Evolutionary conservation across 1,284 basidiomycete genomes (phyloP), one percentile per base, ranked within the genome.

Genomic region (Rhodotorula sp.): DNA sequence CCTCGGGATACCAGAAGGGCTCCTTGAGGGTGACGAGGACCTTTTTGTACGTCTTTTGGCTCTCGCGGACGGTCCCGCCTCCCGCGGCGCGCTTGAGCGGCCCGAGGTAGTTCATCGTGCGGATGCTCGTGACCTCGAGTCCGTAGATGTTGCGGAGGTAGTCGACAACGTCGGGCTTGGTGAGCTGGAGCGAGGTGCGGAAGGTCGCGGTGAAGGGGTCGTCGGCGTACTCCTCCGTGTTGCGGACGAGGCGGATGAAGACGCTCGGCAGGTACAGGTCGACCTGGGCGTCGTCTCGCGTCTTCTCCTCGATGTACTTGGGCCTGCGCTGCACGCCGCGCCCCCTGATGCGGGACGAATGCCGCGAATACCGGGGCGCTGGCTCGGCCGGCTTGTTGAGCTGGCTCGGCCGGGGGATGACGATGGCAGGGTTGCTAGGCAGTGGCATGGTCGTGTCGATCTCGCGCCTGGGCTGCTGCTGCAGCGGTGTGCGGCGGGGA

Each of bases 131-230:
- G 63, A 78, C 68, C 48, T 72, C 66, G 27, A 79, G 71, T 44
- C 75, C 76, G 70, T 79, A 79, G 51, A 79, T 67, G 71, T 78
- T 76, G 49, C 74, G 68, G 49, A 79, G 73, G 69, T 78, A 79
- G 64, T 77, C 76, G 34, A 73, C 71, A 49, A 79, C 75, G 69
- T 79, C 78, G 57, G 78, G 77, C 56, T 79, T 79, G 34, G 77
- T 78, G 44, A 79, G 62, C 47, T 76, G 75, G 19, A 78, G 66
- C 59, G 77, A 74, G 24, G 74, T 76, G 34, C 76, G 74, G 72
- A 79, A 79, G n/a, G 77, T 78, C 17, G 77, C 78, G 34, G 72
- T 75, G 75, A 71, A 79, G 1, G 78, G 78, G 57, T 79, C 77
- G 66, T 71, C 55, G 13, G 56, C 52, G 58, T 79, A 72, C 34